These are phyloP conservation scores for Phytopythium kandeliae DNA, from an alignment of 352 stramenopile genomes.

Conservation along the genomic window DNA sequence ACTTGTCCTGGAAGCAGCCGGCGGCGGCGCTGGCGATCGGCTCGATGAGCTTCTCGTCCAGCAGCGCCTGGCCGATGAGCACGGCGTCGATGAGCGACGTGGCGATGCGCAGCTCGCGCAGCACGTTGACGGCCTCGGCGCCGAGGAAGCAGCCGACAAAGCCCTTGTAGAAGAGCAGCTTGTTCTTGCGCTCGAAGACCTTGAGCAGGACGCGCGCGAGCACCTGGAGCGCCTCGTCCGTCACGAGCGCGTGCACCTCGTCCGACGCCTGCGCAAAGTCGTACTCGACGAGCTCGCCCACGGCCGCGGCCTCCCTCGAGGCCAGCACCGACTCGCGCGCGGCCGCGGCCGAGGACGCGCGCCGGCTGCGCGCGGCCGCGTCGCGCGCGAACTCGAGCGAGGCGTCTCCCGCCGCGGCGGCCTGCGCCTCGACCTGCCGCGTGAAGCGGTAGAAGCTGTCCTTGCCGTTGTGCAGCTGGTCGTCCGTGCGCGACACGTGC, in stretches of 20 bases:
- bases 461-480: constrained; percentile 79
- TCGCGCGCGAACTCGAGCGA: constrained; percentile 25
- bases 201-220: constrained; percentile 68
- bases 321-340: constrained; percentile 52
- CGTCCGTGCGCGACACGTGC: constrained; percentile 67
- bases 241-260: constrained; percentile 76
- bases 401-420: constrained; percentile 19
- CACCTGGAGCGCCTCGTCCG: constrained; percentile 66
- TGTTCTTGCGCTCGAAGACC: constrained; percentile 86
- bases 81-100: constrained; percentile 72
- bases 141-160: constrained; percentile 77
- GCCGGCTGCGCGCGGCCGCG: constrained; percentile 16
- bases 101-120: constrained; percentile 70
- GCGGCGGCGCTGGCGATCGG: constrained; percentile 61
- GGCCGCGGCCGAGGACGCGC: constrained; percentile 51
- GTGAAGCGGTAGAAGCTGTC: constrained; percentile 87
- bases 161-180: constrained; percentile 85
- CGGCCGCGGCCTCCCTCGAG: constrained; percentile 37
- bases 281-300: constrained; percentile 46
- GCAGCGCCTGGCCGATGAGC: constrained; percentile 67
- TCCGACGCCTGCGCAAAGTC: constrained; percentile 70
- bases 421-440: constrained; percentile 44
- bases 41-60: constrained; percentile 79
- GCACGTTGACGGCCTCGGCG: constrained; percentile 77
- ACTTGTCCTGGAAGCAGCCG: constrained; percentile 79